Evolutionary conservation across 2,329 filamentous ascomycete species (phyloP).

Genomic region (Pseudohalonectria lignicola): DNA sequence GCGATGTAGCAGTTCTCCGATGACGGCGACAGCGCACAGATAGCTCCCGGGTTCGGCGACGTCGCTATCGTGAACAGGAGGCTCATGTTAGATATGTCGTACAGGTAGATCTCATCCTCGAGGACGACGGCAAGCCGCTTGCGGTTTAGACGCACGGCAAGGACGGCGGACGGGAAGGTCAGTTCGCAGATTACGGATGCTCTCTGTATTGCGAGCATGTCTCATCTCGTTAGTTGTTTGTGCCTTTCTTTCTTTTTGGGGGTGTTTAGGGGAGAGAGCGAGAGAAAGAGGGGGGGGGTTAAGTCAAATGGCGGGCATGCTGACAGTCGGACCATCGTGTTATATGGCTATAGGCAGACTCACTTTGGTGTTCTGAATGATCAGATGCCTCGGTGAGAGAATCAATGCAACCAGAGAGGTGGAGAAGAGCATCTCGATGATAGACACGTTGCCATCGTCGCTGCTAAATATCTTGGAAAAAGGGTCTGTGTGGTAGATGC

Average conservation of each 20-base stretch:
- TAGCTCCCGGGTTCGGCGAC: conserved; percentile 82
- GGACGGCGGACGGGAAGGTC: conserved; percentile 92
- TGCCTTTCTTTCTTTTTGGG: too few species aligned
- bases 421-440: conserved; percentile 98
- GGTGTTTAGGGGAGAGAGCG: background rate
- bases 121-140: conserved; percentile 89
- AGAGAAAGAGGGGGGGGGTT: conserved; percentile 2
- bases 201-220: too few species aligned
- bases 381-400: conserved; percentile 78
- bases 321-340: too few species aligned
- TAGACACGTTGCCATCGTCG: conserved; percentile 87
- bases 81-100: conserved; percentile 98
- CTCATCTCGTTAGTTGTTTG: too few species aligned
- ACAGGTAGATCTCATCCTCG: conserved; percentile 94
- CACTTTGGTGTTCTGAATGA: conserved; percentile 97
- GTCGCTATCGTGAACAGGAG: conserved; percentile 87
- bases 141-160: conserved; percentile 86
- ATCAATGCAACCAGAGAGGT: conserved; percentile 93
- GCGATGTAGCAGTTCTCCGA: conserved; percentile 94
- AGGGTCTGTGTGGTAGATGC: conserved; percentile 92
- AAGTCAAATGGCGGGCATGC: background rate
- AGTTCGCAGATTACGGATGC: conserved; percentile 91
- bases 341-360: too few species aligned
- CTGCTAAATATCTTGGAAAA: conserved; percentile 93
- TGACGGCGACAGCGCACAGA: conserved; percentile 86